Evolutionary conservation across 2,329 filamentous ascomycete species (phyloP).

Genomic region (Fusarium sp.): DNA sequence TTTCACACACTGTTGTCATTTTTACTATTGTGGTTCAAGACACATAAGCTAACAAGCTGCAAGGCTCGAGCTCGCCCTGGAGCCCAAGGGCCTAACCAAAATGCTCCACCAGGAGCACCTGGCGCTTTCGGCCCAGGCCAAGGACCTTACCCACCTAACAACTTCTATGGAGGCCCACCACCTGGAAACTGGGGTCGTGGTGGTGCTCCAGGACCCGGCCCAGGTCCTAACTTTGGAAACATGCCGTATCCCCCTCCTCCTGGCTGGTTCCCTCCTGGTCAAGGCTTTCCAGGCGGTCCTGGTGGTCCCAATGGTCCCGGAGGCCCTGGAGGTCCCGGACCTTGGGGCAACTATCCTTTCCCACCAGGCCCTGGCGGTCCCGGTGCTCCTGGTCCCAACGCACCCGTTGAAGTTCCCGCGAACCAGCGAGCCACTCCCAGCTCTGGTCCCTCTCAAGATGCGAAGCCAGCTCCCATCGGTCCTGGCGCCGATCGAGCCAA

Average conservation of each 20-base stretch:
- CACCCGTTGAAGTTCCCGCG: slow-evolving; percentile 68
- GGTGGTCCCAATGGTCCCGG: slow-evolving; percentile 69
- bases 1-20: slow-evolving; percentile 15
- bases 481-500: slow-evolving; percentile 63
- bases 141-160: slow-evolving; percentile 59
- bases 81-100: slow-evolving; percentile 50
- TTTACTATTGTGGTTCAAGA: slow-evolving; percentile 45
- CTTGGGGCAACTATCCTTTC: slow-evolving; percentile 70
- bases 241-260: slow-evolving; percentile 83
- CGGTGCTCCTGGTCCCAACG: slow-evolving; percentile 57
- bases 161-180: slow-evolving; percentile 63
- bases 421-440: slow-evolving; percentile 66
- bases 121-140: slow-evolving; percentile 59
- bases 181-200: slow-evolving; percentile 68
- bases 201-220: slow-evolving; percentile 64
- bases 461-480: slow-evolving; percentile 66
- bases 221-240: slow-evolving; percentile 74
- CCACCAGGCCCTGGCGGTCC: slow-evolving; percentile 67
- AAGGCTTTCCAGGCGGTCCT: slow-evolving; percentile 71
- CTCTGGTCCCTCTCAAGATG: slow-evolving; percentile 51
- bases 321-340: slow-evolving; percentile 72
- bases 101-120: slow-evolving; percentile 53
- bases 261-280: slow-evolving; percentile 83
- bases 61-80: slow-evolving; percentile 58
- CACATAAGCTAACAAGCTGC: slow-evolving; percentile 43